phyloP scores from a whole-genome alignment of 2,329 filamentous ascomycete genomes.

The Magnaporthiopsis poae region DNA sequence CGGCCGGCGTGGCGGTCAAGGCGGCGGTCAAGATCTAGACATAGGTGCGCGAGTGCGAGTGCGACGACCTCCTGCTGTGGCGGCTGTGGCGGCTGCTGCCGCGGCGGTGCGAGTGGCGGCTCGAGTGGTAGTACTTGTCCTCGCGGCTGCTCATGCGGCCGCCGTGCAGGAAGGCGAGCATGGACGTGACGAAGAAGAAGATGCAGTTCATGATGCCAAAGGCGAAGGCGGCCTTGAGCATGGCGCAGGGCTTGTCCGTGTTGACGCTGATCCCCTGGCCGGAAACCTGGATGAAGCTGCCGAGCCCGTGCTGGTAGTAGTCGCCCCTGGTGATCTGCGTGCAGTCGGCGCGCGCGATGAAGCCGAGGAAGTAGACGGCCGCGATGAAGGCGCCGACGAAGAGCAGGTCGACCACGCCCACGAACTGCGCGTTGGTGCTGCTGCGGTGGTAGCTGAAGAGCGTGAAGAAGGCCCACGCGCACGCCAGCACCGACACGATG shows the following conservation, averaged over 20 bases:
- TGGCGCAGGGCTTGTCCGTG: constrained; percentile 69
- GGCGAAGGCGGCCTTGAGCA: constrained; percentile 85
- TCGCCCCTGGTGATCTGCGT: constrained; percentile 40
- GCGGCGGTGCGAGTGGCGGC: constrained; percentile 32
- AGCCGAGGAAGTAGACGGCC: constrained; percentile 49
- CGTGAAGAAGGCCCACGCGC: constrained; percentile 55
- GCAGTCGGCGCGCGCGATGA: constrained; percentile 58
- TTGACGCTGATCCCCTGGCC: constrained; percentile 42
- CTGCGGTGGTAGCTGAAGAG: constrained; percentile 58
- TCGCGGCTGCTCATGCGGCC: constrained; percentile 30
- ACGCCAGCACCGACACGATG: constrained; percentile 54
- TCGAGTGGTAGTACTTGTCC: constrained; percentile 33
- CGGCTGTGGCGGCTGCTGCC: constrained; percentile 31
- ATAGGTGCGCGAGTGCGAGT: constrained; percentile 43
- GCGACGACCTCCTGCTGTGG: constrained; percentile 28
- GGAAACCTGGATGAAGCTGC: constrained; percentile 48
- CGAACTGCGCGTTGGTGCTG: constrained; percentile 49
- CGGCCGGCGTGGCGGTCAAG: neutral
- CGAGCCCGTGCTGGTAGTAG: constrained; percentile 48
- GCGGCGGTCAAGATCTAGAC: constrained; percentile 24
- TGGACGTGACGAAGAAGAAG: constrained; percentile 67
- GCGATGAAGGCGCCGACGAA: constrained; percentile 58
- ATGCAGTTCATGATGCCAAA: constrained; percentile 81
- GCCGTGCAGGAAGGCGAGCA: constrained; percentile 56
- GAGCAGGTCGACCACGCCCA: constrained; percentile 48